A percentile compares a stretch with the other conserved stretches of the same genome.
Evolutionary conservation across 805 yeast genomes (phyloP).

Genomic region (Ogataea nonfermentans): DNA sequence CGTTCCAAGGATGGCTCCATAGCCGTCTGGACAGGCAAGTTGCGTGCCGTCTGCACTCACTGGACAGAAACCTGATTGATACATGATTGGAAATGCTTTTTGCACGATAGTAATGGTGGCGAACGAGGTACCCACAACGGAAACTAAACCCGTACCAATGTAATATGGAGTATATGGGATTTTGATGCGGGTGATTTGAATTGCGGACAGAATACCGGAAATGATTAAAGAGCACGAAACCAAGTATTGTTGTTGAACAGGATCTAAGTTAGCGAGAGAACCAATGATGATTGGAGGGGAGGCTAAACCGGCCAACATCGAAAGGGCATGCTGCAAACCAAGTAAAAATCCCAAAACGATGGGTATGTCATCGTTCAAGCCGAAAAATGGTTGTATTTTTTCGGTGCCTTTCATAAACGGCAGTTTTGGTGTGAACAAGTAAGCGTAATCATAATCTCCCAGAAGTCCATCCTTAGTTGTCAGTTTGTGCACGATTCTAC

Average conservation of each 20-base stretch:
- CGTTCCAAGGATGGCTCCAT: slow-evolving; percentile 83
- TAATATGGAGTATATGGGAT: slow-evolving; percentile 70
- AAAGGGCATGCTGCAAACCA: slow-evolving; percentile 83
- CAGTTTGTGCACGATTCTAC: slow-evolving; percentile 23
- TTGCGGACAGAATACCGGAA: slow-evolving; percentile 64
- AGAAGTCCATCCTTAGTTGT: slow-evolving; percentile 77
- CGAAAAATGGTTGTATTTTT: slow-evolving; percentile 77
- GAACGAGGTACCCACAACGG: slow-evolving; percentile 90
- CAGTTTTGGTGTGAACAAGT: slow-evolving; percentile 74
- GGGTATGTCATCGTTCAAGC: slow-evolving; percentile 78
- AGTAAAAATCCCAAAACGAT: slow-evolving; percentile 69
- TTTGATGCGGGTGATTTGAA: slow-evolving; percentile 81
- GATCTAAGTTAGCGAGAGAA: slow-evolving; percentile 54
- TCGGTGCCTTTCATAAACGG: slow-evolving; percentile 56
- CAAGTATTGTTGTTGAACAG: slow-evolving; percentile 52
- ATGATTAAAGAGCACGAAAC: slow-evolving; percentile 72
- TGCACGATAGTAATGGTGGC: slow-evolving; percentile 81
- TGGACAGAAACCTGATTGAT: slow-evolving; percentile 66
- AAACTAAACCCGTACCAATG: slow-evolving; percentile 83
- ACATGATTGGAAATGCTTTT: slow-evolving; percentile 79
- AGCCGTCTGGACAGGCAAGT: slow-evolving; percentile 85
- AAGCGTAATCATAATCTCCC: slow-evolving; percentile 85
- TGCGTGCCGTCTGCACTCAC: slow-evolving; percentile 58
- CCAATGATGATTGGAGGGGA: slow-evolving; percentile 80
- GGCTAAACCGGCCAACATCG: slow-evolving; percentile 91